Evolutionary conservation across 2,329 filamentous ascomycete species (phyloP).

Genomic region (Calonectria pseudoturangicola): DNA sequence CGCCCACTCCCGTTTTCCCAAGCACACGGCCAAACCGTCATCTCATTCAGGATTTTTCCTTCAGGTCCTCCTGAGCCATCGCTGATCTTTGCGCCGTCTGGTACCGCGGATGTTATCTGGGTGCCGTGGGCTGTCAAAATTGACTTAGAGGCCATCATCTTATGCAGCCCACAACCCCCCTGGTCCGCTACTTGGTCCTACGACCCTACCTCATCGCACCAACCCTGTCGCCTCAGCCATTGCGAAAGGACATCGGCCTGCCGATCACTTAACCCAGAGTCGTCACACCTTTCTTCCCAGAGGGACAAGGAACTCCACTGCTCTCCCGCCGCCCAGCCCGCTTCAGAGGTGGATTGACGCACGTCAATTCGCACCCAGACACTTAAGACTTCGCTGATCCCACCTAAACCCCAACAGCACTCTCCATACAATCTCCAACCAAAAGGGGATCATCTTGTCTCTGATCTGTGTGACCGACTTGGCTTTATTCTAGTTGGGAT

Average conservation of each 20-base stretch:
- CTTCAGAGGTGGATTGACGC: conserved; percentile 63
- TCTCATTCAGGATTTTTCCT: conserved; percentile 46
- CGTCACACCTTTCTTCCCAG: conserved; percentile 67
- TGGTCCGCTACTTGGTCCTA: conserved; percentile 59
- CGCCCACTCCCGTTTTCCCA: conserved; percentile 32
- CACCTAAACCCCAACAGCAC: conserved; percentile 61
- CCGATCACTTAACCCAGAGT: conserved; percentile 73
- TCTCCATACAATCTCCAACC: conserved; percentile 58
- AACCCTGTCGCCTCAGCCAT: conserved; percentile 68
- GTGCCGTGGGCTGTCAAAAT: conserved; percentile 56
- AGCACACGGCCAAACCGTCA: conserved; percentile 31
- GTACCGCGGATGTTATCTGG: conserved; percentile 54
- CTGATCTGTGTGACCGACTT: conserved; percentile 67
- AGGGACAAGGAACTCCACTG: conserved; percentile 61
- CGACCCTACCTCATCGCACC: conserved; percentile 63
- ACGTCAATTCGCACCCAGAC: conserved; percentile 64
- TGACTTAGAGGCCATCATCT: conserved; percentile 56
- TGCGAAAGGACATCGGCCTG: conserved; percentile 71
- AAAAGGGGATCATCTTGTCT: conserved; percentile 61
- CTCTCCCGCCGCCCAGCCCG: conserved; percentile 62
- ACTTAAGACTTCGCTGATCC: conserved; percentile 79
- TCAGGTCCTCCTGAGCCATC: conserved; percentile 44
- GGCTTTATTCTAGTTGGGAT: conserved; percentile 66
- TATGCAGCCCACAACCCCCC: conserved; percentile 59
- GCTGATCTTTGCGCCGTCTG: conserved; percentile 54